Conservation (phyloP, 2,329 filamentous ascomycete genomes). For the Xylariaceae sp. region DNA sequence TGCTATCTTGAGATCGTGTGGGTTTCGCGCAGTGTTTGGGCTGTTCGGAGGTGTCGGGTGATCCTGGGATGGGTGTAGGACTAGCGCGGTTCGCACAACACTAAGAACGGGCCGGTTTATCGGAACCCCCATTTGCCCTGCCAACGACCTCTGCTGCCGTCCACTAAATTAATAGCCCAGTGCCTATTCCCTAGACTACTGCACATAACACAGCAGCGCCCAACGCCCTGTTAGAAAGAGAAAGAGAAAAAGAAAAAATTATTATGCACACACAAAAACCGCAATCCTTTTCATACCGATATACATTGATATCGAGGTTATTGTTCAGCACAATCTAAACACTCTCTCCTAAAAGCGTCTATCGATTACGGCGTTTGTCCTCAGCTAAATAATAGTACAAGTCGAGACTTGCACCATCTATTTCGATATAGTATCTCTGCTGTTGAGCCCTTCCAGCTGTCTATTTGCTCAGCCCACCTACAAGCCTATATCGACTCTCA, state of each 20-base stretch:
- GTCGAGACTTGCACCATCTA: too few relatives aligned
- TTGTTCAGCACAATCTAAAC: too few relatives aligned
- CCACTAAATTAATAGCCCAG: not conserved
- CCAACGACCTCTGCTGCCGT: constrained; percentile 14
- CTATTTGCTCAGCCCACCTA: too few relatives aligned
- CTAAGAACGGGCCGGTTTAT: constrained; percentile 3
- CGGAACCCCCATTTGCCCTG: constrained; percentile 15
- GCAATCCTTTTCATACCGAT: too few relatives aligned
- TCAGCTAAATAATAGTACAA: too few relatives aligned
- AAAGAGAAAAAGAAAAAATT: constrained; percentile 12
- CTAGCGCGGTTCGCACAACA: not conserved
- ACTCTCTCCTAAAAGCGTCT: too few relatives aligned
- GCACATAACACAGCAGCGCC: constrained; percentile 3
- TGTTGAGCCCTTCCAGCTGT: too few relatives aligned
- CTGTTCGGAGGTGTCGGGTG: constrained; percentile 7
- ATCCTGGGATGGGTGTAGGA: constrained; percentile 2
- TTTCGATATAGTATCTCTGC: too few relatives aligned
- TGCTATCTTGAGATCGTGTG: constrained; percentile 9
- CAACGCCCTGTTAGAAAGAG: not conserved
- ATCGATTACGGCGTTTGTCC: too few relatives aligned
- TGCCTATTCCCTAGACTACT: not conserved
- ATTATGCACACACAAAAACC: constrained; percentile 13
- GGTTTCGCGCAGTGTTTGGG: constrained; percentile 21
- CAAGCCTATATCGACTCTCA: too few relatives aligned
- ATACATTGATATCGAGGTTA: too few relatives aligned